Percentiles rank a stretch among this genome's conserved stretches.
Conservation (phyloP, 169 alveolate genomes). For the Cardiosporidium cionae region DNA sequence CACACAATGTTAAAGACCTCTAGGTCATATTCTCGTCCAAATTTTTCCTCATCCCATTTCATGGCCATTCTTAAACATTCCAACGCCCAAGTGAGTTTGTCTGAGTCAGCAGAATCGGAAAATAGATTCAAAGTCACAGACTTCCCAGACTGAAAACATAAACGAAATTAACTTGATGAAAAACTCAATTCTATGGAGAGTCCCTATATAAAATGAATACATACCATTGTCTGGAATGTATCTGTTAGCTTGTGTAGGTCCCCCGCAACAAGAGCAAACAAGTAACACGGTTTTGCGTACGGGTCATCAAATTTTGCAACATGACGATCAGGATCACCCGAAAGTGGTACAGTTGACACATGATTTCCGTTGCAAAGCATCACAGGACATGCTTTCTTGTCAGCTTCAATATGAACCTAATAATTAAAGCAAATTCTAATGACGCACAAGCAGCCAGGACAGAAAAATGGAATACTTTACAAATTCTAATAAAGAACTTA, state of each 20-base stretch:
- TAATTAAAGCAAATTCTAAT: not conserved
- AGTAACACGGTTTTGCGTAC: constrained; percentile 77
- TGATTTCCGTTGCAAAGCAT: constrained; percentile 73
- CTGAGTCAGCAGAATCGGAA: constrained; percentile 65
- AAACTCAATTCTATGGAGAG: not conserved
- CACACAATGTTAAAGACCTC: constrained; percentile 77
- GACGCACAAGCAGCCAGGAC: not conserved
- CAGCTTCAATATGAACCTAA: constrained; percentile 72
- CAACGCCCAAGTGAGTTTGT: constrained; percentile 70
- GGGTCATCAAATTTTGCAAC: constrained; percentile 69
- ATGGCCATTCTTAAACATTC: constrained; percentile 73
- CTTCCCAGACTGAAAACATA: constrained; percentile 10
- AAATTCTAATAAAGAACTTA: not conserved
- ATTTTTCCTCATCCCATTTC: constrained; percentile 85
- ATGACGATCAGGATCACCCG: constrained; percentile 24
- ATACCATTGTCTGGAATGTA: constrained; percentile 55
- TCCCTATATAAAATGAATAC: constrained; percentile 7
- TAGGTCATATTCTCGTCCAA: constrained; percentile 79
- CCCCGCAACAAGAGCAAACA: constrained; percentile 87
- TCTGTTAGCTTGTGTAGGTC: constrained; percentile 54
- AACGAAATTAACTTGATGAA: not conserved
- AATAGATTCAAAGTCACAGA: constrained; percentile 59
- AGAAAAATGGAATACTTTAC: too few relatives aligned
- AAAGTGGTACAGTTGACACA: constrained; percentile 56
- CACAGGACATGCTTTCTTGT: constrained; percentile 68